phyloP scores from a whole-genome alignment of 2,329 filamentous ascomycete genomes.

The Claviceps sp. region DNA sequence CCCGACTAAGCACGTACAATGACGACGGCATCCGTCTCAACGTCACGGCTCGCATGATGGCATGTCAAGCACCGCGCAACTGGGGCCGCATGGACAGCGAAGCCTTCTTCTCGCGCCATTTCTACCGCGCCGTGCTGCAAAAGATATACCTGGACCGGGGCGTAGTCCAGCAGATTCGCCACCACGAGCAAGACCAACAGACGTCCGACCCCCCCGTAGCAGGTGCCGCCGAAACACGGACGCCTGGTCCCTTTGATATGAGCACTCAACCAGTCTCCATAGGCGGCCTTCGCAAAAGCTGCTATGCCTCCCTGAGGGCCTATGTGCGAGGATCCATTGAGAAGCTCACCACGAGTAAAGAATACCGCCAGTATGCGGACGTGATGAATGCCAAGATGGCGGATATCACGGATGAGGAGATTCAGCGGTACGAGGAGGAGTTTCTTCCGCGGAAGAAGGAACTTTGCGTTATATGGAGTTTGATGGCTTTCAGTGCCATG shows the following conservation, averaged over 20 bases:
- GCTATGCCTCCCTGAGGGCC: conserved; percentile 58
- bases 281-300: conserved; percentile 67
- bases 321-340: conserved; percentile 72
- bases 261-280: conserved; percentile 74
- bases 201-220: background rate
- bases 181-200: conserved; percentile 11
- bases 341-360: conserved; percentile 51
- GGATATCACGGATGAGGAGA: conserved; percentile 59
- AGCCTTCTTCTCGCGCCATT: conserved; percentile 82
- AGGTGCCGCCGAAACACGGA: background rate
- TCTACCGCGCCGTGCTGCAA: conserved; percentile 81
- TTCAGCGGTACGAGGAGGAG: conserved; percentile 52
- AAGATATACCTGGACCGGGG: conserved; percentile 81
- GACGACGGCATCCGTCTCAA: conserved; percentile 66
- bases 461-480: conserved; percentile 74
- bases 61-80: conserved; percentile 86
- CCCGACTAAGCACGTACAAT: conserved; percentile 46
- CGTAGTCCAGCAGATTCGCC: conserved; percentile 50
- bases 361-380: conserved; percentile 44
- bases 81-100: conserved; percentile 76
- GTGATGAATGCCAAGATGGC: conserved; percentile 54
- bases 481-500: conserved; percentile 91
- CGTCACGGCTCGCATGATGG: conserved; percentile 97
- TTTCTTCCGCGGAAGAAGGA: conserved; percentile 62
- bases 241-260: conserved; percentile 32